phyloP scores from a whole-genome alignment of 192 early-diverging fungal species.

The Mortierella alpina region DNA sequence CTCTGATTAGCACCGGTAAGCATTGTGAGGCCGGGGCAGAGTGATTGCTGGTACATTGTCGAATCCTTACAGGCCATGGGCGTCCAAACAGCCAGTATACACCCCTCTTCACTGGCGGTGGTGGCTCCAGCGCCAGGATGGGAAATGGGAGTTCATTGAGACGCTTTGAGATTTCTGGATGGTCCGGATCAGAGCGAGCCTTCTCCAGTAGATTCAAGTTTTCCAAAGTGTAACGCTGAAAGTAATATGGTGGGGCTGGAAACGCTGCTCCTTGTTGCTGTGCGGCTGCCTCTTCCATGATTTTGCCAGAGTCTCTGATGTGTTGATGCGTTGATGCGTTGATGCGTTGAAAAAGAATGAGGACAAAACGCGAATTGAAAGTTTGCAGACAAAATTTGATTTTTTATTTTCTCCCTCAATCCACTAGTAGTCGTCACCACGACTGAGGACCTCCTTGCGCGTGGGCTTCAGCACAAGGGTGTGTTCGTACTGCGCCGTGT shows the following conservation, averaged over 20 bases:
- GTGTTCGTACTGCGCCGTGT: slow-evolving; percentile 98
- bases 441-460: slow-evolving; percentile 78
- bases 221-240: slow-evolving; percentile 68
- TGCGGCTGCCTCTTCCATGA: slow-evolving; percentile 42
- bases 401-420: background rate
- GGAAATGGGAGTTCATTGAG: slow-evolving; percentile 57
- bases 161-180: slow-evolving; percentile 29
- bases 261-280: slow-evolving; percentile 60
- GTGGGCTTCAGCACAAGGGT: slow-evolving; percentile 91
- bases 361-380: background rate
- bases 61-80: slow-evolving; percentile 67
- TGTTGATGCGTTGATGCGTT: background rate
- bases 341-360: background rate
- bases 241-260: slow-evolving; percentile 78
- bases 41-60: background rate
- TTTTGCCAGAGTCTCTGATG: background rate
- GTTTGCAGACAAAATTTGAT: background rate
- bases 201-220: slow-evolving; percentile 62
- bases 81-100: slow-evolving; percentile 74
- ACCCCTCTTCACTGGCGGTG: slow-evolving; percentile 62
- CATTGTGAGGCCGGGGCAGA: no score
- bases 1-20: background rate
- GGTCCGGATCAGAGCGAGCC: slow-evolving; percentile 14
- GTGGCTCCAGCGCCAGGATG: slow-evolving; percentile 65
- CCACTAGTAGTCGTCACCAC: slow-evolving; percentile 56